Percentiles rank a stretch among this genome's conserved stretches.
These are phyloP conservation scores for Cytospora mali DNA, from an alignment of 2,329 filamentous ascomycete genomes.

Conservation along the genomic window DNA sequence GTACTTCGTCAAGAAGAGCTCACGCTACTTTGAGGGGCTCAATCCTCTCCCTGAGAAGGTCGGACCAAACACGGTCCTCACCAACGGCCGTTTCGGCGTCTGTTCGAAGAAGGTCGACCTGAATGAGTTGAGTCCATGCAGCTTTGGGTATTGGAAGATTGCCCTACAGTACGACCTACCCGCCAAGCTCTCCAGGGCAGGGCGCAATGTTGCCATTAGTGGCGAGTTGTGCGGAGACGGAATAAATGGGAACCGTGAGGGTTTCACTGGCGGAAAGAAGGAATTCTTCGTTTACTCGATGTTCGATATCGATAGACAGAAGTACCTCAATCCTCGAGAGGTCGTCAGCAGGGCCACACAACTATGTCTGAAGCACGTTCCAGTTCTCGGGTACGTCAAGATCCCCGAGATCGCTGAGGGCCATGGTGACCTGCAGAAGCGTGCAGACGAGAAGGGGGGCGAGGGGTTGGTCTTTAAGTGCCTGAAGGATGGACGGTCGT, in stretches of 20 bases:
- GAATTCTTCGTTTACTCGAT: constrained; percentile 41
- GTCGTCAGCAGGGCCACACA: constrained; percentile 35
- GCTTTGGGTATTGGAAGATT: constrained; percentile 32
- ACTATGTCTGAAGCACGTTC: constrained; percentile 40
- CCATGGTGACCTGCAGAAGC: constrained; percentile 30
- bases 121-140: constrained; percentile 23
- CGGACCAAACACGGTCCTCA: constrained; percentile 28
- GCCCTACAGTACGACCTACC: constrained; percentile 32
- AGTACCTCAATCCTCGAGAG: constrained; percentile 34
- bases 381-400: constrained; percentile 33
- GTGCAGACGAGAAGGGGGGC: constrained; percentile 30
- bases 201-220: constrained; percentile 35
- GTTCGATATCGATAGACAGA: constrained; percentile 37
- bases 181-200: constrained; percentile 30
- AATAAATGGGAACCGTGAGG: constrained; percentile 36
- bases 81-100: constrained; percentile 37
- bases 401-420: constrained; percentile 29
- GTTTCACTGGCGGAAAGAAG: constrained; percentile 31
- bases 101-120: constrained; percentile 37
- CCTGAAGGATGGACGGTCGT: constrained; percentile 30
- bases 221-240: constrained; percentile 38
- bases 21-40: constrained; percentile 26
- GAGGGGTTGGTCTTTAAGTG: constrained; percentile 38
- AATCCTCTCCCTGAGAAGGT: constrained; percentile 21
- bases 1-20: constrained; percentile 39